phyloP scores from a whole-genome alignment of 2,329 filamentous ascomycete species.

The Aspergillus fumigatus region DNA sequence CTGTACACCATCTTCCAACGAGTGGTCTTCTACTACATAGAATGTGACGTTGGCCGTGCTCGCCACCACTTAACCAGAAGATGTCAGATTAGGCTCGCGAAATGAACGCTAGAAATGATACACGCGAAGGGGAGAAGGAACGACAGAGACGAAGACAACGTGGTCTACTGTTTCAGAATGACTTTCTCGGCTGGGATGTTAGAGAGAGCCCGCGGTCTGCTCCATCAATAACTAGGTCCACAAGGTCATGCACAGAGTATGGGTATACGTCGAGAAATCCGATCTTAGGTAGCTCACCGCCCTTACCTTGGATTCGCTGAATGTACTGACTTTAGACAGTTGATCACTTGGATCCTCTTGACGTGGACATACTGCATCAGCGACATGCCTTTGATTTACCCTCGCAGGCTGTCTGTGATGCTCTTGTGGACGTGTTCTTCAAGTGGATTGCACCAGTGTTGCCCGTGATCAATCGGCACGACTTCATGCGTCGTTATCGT shows the following conservation, averaged over 20 bases:
- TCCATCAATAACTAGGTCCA: too few relatives aligned
- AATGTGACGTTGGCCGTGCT: background rate
- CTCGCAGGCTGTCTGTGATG: slow-evolving; percentile 1
- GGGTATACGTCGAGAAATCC: background rate
- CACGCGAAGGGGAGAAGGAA: too few relatives aligned
- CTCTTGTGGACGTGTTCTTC: slow-evolving; percentile 10
- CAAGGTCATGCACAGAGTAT: background rate
- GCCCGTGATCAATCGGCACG: slow-evolving; percentile 7
- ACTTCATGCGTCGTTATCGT: slow-evolving; percentile 9
- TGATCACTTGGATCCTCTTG: slow-evolving; percentile 7
- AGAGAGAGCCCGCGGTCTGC: background rate
- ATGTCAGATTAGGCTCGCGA: background rate
- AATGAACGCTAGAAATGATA: background rate
- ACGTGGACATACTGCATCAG: slow-evolving; percentile 9
- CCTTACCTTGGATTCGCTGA: background rate
- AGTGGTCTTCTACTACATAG: background rate
- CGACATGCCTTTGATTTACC: slow-evolving; percentile 10
- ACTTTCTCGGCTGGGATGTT: background rate
- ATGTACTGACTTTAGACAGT: background rate
- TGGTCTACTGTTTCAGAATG: background rate
- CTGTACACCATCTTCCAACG: background rate
- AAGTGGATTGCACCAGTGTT: slow-evolving; percentile 10
- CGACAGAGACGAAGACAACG: too few relatives aligned
- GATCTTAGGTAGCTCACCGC: background rate
- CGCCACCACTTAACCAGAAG: background rate